Evolutionary conservation across 148 eudicot species (phyloP), one percentile per base, ranked within the genome.

Genomic region (Cornus suecica): DNA sequence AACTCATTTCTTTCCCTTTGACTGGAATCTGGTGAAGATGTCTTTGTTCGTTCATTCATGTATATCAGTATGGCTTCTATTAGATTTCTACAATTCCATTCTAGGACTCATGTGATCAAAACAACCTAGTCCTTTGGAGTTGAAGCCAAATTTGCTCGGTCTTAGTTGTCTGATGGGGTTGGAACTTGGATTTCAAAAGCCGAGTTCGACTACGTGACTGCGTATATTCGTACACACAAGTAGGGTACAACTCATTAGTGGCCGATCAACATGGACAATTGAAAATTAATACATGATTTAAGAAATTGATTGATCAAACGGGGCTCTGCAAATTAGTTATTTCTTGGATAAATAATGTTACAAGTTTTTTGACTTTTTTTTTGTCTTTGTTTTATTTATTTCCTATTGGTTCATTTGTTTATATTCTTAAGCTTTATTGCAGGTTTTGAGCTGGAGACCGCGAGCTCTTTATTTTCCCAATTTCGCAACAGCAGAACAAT

Each of bases 401-500:
- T 8, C 11, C 28, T 23, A 8, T 63, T 22, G 7, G 45, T 65
- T 34, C 18, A 67, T 11, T 20, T 42, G 3, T 25, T 45, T 14
- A 10, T 10, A 32, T 74, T 45, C 31, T 37, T 48, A 14, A 71
- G 51, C 79, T 72, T 77, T 61, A 72, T 18, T 76, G 70, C 77
- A 90, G 94, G 84, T 90, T 26, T 83, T 90, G 83, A 90, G 91
- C 80, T 90, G 94, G 94, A 84, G 81, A 75, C 94, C 94, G 25
- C 88, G 91, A 60, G 78, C 76, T 58, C 23, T 84, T 69, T 85
- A 83, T 74, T 90, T 86, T 73, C 90, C 87, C n/a, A 88, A 83
- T 23, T 90, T 90, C 77, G 94, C 94, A 30, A 83, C 90, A 0
- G 74, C 77, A 42, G 91, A 88, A 54, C 91, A 90, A 81, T 88